Conservation (phyloP, 441 rosid genomes). For the Brassica balearica region DNA sequence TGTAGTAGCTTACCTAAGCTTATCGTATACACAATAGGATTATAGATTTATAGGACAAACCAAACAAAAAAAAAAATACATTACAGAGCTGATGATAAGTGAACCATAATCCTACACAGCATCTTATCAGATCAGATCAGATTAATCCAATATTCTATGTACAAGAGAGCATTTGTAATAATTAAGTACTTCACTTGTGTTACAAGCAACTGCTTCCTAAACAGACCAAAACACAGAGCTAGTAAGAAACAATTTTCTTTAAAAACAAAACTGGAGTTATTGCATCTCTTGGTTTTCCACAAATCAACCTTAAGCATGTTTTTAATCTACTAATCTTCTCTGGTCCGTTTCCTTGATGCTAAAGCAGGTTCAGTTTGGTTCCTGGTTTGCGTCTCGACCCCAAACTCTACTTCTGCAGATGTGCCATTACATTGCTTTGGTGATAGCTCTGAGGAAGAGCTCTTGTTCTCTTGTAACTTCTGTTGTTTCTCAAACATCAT, state of each 20-base stretch:
- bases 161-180: slow-evolving; percentile 10
- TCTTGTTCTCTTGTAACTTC: slow-evolving; percentile 43
- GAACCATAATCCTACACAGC: background rate
- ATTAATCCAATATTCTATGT: slow-evolving; percentile 11
- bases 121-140: background rate
- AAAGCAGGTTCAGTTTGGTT: slow-evolving; percentile 20
- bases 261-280: slow-evolving; percentile 26
- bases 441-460: slow-evolving; percentile 29
- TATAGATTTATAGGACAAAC: background rate
- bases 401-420: slow-evolving; percentile 6
- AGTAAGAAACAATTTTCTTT: slow-evolving; percentile 9
- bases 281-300: slow-evolving; percentile 23
- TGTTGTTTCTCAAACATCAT: slow-evolving; percentile 59
- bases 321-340: slow-evolving; percentile 31
- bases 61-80: background rate
- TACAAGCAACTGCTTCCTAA: slow-evolving; percentile 26
- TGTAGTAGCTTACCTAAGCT: background rate
- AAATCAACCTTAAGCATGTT: background rate
- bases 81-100: background rate
- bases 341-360: slow-evolving; percentile 36
- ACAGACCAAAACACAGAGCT: slow-evolving; percentile 5
- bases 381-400: background rate
- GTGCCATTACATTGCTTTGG: slow-evolving; percentile 22
- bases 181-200: slow-evolving; percentile 14
- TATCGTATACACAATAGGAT: background rate